Evolutionary conservation across 345 rosid genomes (phyloP), one percentile per base, ranked within the genome.

Genomic region (Moricandia arvensis): DNA sequence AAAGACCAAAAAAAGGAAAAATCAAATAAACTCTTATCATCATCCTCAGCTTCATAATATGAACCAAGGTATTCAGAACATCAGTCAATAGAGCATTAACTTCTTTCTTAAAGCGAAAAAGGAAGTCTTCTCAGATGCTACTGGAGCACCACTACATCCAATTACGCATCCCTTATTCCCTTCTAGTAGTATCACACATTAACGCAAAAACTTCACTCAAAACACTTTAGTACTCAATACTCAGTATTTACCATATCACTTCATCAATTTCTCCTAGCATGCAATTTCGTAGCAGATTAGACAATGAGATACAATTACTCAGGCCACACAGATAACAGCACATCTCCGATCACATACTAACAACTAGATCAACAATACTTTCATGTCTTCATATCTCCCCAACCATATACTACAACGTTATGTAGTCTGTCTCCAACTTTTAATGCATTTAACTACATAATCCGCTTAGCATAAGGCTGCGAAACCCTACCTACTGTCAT

Each of bases 401-500:
- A 59, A 68, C 62, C 73, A 67, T 49, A 59, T 49, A 35, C 45
- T 17, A 74, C 58, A 66, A 0, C 37, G 9, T 58, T 45, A 18
- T 43, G 34, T 74, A 67, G 8, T n/a, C 7, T 24, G 61, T 47
- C 73, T 47, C 41, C 73, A 59, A 34, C 37, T 30, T 21, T 2
- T 7, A 45, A 45, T 33, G 61, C 30, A 45, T 59, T 59, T 34
- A 67, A 45, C 60, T 41, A 1, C 55, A 4, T 26, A 4, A 43
- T 43, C 49, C 4, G 49, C 49, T 41, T 29, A 15, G 33, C 24
- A 74, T 3, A 71, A 61, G 47, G 30, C 21, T 7, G 43, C 69
- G 63, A 68, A 68, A 75, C 4, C 62, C 62, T 59, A 61, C 27
- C 69, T 62, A 13, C 58, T 21, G 10, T 29, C 64, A 76, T 53